phyloP scores from a whole-genome alignment of 2,329 filamentous ascomycete genomes.

The Arthrobotrys entomopaga region DNA sequence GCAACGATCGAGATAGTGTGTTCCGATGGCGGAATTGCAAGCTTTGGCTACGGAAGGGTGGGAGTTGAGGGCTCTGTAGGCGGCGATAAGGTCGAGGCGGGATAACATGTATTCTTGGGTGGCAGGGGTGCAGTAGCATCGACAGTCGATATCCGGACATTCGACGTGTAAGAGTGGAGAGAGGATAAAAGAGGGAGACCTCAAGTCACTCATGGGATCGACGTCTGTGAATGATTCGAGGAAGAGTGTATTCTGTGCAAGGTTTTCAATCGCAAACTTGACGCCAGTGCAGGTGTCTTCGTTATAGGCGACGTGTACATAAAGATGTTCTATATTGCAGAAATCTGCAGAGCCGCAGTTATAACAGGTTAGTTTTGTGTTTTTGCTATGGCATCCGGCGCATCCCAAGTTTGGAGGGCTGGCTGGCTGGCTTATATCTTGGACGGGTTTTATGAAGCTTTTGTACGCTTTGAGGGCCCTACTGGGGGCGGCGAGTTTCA shows the following conservation, averaged over 20 bases:
- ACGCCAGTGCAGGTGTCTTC: too few species aligned
- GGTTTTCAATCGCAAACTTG: too few species aligned
- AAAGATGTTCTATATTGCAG: background rate
- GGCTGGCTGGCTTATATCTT: background rate
- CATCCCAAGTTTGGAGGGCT: background rate
- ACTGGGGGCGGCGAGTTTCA: too few species aligned
- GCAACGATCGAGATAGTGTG: conserved; percentile 25
- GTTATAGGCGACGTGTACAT: too few species aligned
- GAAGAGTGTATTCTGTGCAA: too few species aligned
- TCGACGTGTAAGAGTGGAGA: background rate
- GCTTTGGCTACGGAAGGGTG: background rate
- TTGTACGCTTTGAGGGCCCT: background rate
- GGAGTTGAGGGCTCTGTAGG: background rate
- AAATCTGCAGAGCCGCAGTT: background rate
- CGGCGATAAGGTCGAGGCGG: conserved; percentile 10
- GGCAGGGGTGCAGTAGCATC: conserved; percentile 11
- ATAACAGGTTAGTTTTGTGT: background rate
- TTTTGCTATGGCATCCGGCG: background rate
- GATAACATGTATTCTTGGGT: conserved; percentile 5
- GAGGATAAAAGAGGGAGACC: background rate
- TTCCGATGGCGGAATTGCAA: conserved; percentile 5
- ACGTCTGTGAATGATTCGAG: too few species aligned
- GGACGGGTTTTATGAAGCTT: background rate
- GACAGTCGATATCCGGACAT: background rate
- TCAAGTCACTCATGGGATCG: background rate